A percentile compares a stretch with the other conserved stretches of the same genome.
These are phyloP conservation scores for Daucus carota DNA, from an alignment of 129 eudicot species.

Conservation along the genomic window DH1_v3.0 NC_030381.2:48890001-48890500, in stretches of 20 bases:
- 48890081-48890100: background rate
- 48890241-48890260: background rate
- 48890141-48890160: background rate
- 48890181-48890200: slow-evolving; percentile 82
- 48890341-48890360: slow-evolving; percentile 40
- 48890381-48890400: slow-evolving; percentile 60
- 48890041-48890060: background rate
- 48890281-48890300: slow-evolving; percentile 44
- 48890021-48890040: background rate
- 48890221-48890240: background rate
- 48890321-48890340: slow-evolving; percentile 39
- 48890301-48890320: slow-evolving; percentile 27
- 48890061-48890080: background rate
- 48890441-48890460: slow-evolving; percentile 58
- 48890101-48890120: too few species aligned
- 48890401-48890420: slow-evolving; percentile 79
- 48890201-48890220: slow-evolving; percentile 12
- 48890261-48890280: slow-evolving; percentile 32
- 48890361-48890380: slow-evolving; percentile 59
- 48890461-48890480: slow-evolving; percentile 58
- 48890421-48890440: slow-evolving; percentile 65
- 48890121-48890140: too few species aligned
- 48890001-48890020: background rate
- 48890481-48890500: slow-evolving; percentile 58
- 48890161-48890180: slow-evolving; percentile 34